A percentile compares a stretch with the other conserved stretches of the same genome.
Evolutionary conservation across 2,329 filamentous ascomycete genomes (phyloP).

Genomic region (Mollisia scopiformis): DNA sequence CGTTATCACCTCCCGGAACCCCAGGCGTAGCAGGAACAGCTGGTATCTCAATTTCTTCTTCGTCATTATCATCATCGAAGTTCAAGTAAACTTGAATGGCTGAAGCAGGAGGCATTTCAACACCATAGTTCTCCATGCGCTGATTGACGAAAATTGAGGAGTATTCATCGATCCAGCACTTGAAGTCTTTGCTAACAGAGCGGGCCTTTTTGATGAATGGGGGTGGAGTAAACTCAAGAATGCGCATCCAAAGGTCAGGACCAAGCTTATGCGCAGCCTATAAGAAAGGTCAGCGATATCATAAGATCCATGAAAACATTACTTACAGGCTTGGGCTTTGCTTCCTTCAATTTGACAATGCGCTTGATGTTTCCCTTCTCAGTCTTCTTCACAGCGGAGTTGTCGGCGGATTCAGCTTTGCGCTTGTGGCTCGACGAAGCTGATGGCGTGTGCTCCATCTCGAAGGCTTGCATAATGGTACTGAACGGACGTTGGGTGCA

Average conservation of each 20-base stretch:
- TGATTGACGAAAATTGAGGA: conserved; percentile 34
- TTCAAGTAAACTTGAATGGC: neutral
- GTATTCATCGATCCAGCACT: conserved; percentile 25
- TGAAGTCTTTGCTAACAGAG: conserved; percentile 26
- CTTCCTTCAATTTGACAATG: conserved; percentile 15
- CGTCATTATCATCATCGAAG: neutral
- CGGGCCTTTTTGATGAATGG: conserved; percentile 34
- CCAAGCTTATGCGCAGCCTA: conserved; percentile 17
- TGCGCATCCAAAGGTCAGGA: conserved; percentile 31
- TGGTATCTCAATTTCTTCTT: neutral
- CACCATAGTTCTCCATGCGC: conserved; percentile 34
- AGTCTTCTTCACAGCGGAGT: conserved; percentile 15
- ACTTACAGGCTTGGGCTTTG: conserved; percentile 26
- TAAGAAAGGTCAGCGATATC: conserved; percentile 12
- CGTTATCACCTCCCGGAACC: conserved; percentile 8
- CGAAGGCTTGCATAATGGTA: neutral
- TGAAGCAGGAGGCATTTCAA: conserved; percentile 28
- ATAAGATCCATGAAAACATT: neutral
- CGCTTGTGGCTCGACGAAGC: neutral
- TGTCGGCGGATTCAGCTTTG: conserved; percentile 4
- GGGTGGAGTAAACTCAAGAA: conserved; percentile 35
- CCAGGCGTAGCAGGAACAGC: conserved; percentile 4
- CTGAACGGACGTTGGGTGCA: neutral
- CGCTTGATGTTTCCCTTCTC: conserved; percentile 14
- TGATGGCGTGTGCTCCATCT: neutral